phyloP scores from a whole-genome alignment of 2,329 filamentous ascomycete species.

The Aureobasidium uvarum region DNA sequence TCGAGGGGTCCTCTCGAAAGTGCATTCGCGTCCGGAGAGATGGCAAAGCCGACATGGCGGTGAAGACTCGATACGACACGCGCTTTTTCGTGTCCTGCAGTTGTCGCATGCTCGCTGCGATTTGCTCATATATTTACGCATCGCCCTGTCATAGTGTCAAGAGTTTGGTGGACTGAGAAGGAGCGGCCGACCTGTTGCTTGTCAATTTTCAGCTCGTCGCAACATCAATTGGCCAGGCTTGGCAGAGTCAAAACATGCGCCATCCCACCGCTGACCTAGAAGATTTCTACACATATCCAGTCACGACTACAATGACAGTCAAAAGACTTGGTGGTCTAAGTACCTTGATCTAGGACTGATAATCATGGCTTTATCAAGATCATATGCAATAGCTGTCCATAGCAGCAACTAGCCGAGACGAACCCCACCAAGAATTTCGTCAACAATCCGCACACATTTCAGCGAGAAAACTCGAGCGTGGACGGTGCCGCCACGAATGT shows the following conservation, averaged over 20 bases:
- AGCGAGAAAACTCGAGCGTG: too few species aligned
- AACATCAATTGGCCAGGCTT: background rate
- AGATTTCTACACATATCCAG: too few species aligned
- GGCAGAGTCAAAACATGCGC: background rate
- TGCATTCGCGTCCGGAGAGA: background rate
- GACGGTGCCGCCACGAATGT: too few species aligned
- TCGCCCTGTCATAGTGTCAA: background rate
- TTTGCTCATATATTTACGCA: constrained; percentile 5
- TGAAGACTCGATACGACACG: background rate
- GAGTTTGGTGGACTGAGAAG: background rate
- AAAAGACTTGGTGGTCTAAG: too few species aligned
- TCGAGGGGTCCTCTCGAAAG: background rate
- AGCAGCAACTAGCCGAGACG: too few species aligned
- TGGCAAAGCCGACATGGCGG: constrained; percentile 1
- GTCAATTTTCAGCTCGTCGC: background rate
- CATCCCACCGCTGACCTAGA: too few species aligned
- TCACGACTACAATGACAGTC: too few species aligned
- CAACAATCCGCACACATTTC: too few species aligned
- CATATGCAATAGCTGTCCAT: too few species aligned
- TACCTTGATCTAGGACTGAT: too few species aligned
- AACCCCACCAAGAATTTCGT: too few species aligned
- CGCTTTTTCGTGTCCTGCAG: background rate
- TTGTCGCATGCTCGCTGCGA: constrained; percentile 4
- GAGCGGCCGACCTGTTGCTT: background rate
- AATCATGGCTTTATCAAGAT: too few species aligned